Evolutionary conservation across 441 rosid species (phyloP), one percentile per base, ranked within the genome.

Genomic region (Manihot esculenta): DNA sequence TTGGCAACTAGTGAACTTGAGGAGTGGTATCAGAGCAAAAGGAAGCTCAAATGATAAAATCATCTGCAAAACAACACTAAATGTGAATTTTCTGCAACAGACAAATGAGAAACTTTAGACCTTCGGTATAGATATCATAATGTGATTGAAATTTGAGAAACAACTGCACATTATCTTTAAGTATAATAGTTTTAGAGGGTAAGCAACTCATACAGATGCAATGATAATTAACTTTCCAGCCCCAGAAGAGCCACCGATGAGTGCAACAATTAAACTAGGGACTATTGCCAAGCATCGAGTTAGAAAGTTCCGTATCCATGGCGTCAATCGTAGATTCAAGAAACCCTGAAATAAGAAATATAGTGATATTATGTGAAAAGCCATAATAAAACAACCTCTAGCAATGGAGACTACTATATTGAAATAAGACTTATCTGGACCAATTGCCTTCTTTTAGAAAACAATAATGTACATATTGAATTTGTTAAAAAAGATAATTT

Each of bases 21-120:
- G 97, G 69, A 94, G 97, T 3, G 98, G 99, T 74, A 92, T 82
- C 30, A 94, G 83, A 42, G 97, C 92, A 56, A 94, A 94, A 18
- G 98, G 99, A 41, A 94, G 98, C 85, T 92, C 97, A 74, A 94
- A 94, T 18, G 99, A 92, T 63, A 94, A 81, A 75, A 92, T 90
- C 98, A 92, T 94, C 99, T 94, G 93, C 78, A 76, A 59, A 3
- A 59, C 57, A 65, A 24, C 68, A 58, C 38, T 20, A 75, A 21
- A 60, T 7, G 7, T 67, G 59, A 53, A 60, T 70, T 72, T 27
- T 3, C 54, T 0, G 9, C 38, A 30, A 68, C 14, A 15, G 11
- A n/a, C 18, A 57, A 8, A 30, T 47, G 24, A 67, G 0, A 48
- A 62, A n/a, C n/a, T n/a, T n/a, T n/a, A n/a, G n/a, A n/a, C n/a